Base-by-base conservation (phyloP, 2,329 filamentous ascomycete genomes). In the Pezicula radicicola region DNA sequence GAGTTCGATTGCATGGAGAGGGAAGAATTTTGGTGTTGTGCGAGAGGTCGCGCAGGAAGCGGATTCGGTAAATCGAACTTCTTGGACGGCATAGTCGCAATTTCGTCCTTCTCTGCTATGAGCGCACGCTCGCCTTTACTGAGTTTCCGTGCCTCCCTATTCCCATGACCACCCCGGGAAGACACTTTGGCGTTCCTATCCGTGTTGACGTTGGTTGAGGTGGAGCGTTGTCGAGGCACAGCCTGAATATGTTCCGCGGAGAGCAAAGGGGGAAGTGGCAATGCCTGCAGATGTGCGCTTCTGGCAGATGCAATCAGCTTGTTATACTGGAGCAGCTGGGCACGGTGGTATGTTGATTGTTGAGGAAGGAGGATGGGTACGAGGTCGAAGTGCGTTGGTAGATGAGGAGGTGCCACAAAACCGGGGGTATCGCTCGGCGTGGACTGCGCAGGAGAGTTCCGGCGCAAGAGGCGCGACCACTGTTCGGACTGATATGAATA, bases 1-100 rank as follows among this genome's bases (percentile, higher is more conserved):
- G 93, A 97, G 67, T 81, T 96, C 21, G 93, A 95, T 66, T 95
- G 83, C 48, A 84, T 83, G 44, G 77, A 80, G 53, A 72, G 72
- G 58, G 44, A 68, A 59, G 58, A 81, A 70, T 56, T 78, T 72
- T 53, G 77, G 73, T 59, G 78, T 72, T 67, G 73, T 59, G 61
- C 60, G 44, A 63, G 57, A 55, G 63, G 60, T 60, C 61, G 59
- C 49, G 60, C 43, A 30, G 64, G 61, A 21, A 61, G 57, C 45
- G 62, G 58, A 52, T 62, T 61, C 21, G 58, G 54, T 50, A 63
- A 45, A 40, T 66, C 63, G 52, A 65, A 57, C 48, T 66, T 67
- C 55, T 67, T 66, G 43, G 55, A 51, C 46, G 62, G 59, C 65
- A 68, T 68, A 41, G 55, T 67, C 39, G 54, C 50, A 47, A 67